Percentiles rank a stretch among this genome's conserved stretches.
These are phyloP conservation scores for Aurantiochytrium sp. DNA, from an alignment of 108 stramenopile species.

Conservation along the genomic window DNA sequence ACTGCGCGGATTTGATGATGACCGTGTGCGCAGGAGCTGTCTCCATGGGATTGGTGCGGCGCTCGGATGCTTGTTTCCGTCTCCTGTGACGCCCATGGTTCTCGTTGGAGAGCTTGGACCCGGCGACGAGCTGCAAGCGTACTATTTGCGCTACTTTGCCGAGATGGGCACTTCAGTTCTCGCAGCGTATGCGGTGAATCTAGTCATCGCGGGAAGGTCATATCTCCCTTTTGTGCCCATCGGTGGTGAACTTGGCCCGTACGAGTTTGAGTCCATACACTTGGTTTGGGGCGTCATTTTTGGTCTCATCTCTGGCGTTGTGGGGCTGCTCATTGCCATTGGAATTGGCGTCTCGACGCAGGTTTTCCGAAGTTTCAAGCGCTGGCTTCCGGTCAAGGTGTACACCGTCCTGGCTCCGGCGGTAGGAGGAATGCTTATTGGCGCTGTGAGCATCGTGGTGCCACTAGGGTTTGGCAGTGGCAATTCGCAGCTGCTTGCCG, in stretches of 20 bases:
- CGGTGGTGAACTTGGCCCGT: neutral
- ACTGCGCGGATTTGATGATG: neutral
- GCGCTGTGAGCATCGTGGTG: neutral
- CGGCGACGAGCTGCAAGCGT: neutral
- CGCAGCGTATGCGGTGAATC: neutral
- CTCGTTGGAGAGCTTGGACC: conserved; percentile 3
- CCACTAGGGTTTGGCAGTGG: neutral
- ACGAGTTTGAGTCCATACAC: neutral
- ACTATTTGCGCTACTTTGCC: neutral
- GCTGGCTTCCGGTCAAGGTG: neutral
- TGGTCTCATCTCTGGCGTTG: neutral
- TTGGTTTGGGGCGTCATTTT: neutral
- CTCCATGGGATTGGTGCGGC: neutral
- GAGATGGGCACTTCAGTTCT: neutral
- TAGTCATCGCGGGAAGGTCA: neutral
- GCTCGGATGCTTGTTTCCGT: neutral
- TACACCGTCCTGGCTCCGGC: neutral
- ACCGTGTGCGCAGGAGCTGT: neutral
- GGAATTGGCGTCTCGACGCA: neutral
- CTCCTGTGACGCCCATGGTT: neutral
- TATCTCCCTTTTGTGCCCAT: neutral
- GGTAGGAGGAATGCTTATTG: neutral
- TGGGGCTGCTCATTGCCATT: neutral
- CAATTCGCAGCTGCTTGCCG: neutral
- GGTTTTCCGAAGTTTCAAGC: neutral